These are phyloP conservation scores for Didymella arachidicola DNA, from an alignment of 2,329 filamentous ascomycete genomes.

Conservation along the genomic window DNA sequence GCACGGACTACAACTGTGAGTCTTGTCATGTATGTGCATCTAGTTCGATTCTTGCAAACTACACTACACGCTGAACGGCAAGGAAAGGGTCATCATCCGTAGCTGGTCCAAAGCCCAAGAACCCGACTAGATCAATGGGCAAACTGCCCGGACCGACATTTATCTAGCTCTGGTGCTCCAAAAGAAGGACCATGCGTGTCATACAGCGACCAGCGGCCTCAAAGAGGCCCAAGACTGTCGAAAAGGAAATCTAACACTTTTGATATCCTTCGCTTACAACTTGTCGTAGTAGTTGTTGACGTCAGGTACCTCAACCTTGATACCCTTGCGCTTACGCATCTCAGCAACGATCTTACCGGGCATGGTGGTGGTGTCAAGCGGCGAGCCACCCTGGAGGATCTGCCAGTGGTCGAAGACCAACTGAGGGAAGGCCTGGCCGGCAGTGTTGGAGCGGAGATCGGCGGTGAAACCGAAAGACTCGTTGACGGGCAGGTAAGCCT, in stretches of 20 bases:
- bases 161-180: constrained; percentile 45
- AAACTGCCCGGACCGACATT: constrained; percentile 49
- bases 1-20: background rate
- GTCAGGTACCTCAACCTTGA: constrained; percentile 93
- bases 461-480: constrained; percentile 99
- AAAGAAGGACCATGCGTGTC: constrained; percentile 42
- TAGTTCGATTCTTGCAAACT: constrained; percentile 45
- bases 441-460: constrained; percentile 91
- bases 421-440: constrained; percentile 98
- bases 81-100: constrained; percentile 48
- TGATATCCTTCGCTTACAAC: constrained; percentile 72
- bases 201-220: constrained; percentile 46
- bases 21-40: constrained; percentile 31
- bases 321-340: constrained; percentile 99
- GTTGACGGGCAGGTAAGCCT: constrained; percentile 94
- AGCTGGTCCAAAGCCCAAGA: constrained; percentile 42
- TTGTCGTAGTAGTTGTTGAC: constrained; percentile 99
- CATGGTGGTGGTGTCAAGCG: constrained; percentile 83
- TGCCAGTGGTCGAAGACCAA: constrained; percentile 99
- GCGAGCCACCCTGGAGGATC: constrained; percentile 90
- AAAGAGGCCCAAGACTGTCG: constrained; percentile 47
- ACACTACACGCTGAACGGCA: constrained; percentile 48
- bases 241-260: constrained; percentile 56
- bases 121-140: constrained; percentile 40
- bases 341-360: constrained; percentile 82